Conservation (phyloP, 2,329 filamentous ascomycete genomes). For the Aureobasidium sp. region DNA sequence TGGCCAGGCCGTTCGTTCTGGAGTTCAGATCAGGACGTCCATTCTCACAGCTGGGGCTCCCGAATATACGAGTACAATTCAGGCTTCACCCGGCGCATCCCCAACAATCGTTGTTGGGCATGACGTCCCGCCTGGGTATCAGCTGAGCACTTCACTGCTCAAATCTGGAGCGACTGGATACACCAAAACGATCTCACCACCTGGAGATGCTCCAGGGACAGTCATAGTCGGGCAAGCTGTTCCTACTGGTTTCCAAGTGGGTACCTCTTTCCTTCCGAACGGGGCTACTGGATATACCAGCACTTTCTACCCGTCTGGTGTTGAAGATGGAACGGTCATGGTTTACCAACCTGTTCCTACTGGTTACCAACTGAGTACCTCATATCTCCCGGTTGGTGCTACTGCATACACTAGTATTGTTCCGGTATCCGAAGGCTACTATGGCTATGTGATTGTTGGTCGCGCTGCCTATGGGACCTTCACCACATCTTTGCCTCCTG, state of each 20-base stretch:
- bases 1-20: background rate
- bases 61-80: background rate
- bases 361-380: background rate
- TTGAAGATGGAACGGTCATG: background rate
- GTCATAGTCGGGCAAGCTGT: background rate
- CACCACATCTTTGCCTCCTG: background rate
- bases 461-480: background rate
- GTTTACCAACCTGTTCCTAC: background rate
- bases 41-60: background rate
- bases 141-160: background rate
- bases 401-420: background rate
- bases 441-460: background rate
- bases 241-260: background rate
- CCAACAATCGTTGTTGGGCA: background rate
- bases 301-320: background rate
- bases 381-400: background rate
- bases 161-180: background rate
- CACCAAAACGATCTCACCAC: background rate
- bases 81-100: background rate
- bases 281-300: background rate
- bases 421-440: background rate
- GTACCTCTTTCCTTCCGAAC: background rate
- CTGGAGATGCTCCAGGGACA: background rate
- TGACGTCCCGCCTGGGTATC: background rate
- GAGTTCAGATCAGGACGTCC: background rate